A percentile compares a stretch with the other conserved stretches of the same genome.
Evolutionary conservation across 106 monocot genomes (phyloP).

Genomic region (Dendrobium chrysotoxum): DNA sequence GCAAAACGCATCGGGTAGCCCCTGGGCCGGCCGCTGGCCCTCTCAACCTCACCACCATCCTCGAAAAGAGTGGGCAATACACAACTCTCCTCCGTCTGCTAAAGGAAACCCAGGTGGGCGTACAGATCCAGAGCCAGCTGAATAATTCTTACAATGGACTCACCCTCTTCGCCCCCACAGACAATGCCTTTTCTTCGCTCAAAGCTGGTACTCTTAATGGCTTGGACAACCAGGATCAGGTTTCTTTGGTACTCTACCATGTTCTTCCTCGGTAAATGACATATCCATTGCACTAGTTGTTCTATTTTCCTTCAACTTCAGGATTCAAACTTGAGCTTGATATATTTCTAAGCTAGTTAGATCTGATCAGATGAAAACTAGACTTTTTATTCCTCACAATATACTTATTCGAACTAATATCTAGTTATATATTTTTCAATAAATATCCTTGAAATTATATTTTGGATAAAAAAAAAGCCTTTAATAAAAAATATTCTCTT

Average conservation of each 20-base stretch:
- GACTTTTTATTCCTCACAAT: no score
- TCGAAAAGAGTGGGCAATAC: slow-evolving; percentile 38
- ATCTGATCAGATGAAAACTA: no score
- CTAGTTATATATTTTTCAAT: no score
- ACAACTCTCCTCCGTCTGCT: slow-evolving; percentile 39
- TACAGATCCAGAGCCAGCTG: slow-evolving; percentile 56
- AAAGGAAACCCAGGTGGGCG: slow-evolving; percentile 30
- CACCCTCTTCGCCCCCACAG: slow-evolving; percentile 72
- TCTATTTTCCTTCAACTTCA: no score
- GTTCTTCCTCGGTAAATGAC: slow-evolving; percentile 23
- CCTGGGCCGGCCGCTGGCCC: slow-evolving; percentile 10
- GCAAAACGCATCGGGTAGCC: background rate
- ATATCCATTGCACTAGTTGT: no score
- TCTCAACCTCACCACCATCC: slow-evolving; percentile 31
- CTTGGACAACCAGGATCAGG: slow-evolving; percentile 33
- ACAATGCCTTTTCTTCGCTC: slow-evolving; percentile 62
- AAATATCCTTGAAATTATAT: no score
- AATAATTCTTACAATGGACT: slow-evolving; percentile 38
- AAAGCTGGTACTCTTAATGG: slow-evolving; percentile 41
- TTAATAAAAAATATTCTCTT: no score
- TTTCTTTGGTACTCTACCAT: slow-evolving; percentile 43
- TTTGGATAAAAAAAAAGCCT: no score
- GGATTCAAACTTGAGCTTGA: no score
- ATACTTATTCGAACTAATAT: no score
- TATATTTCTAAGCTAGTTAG: no score